A percentile compares a stretch with the other conserved stretches of the same genome.
Conservation (phyloP, 495 filamentous ascomycete species). For the Penicillium soppii region DNA sequence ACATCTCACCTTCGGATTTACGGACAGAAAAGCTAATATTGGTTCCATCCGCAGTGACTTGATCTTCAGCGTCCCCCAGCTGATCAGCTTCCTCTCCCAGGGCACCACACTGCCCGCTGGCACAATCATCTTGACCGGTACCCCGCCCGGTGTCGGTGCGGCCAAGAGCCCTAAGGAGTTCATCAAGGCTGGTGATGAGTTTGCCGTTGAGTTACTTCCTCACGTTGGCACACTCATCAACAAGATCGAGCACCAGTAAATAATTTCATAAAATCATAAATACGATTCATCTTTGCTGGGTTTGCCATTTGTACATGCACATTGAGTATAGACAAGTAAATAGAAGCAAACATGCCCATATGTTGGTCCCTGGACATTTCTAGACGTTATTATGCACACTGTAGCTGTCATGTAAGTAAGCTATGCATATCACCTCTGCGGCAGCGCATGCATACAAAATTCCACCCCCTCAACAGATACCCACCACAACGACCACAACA, state of each 20-base stretch:
- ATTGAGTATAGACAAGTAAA: too few species aligned
- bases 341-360: too few species aligned
- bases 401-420: too few species aligned
- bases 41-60: slow-evolving; percentile 52
- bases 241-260: slow-evolving; percentile 35
- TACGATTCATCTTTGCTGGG: too few species aligned
- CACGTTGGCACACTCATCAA: slow-evolving; percentile 42
- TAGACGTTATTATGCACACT: too few species aligned
- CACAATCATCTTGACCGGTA: slow-evolving; percentile 83
- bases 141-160: slow-evolving; percentile 53
- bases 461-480: background rate
- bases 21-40: background rate
- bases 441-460: background rate
- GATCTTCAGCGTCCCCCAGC: slow-evolving; percentile 74
- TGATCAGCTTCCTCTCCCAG: slow-evolving; percentile 71
- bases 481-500: background rate
- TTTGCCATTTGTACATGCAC: too few species aligned
- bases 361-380: too few species aligned
- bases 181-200: slow-evolving; percentile 58
- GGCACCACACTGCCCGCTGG: slow-evolving; percentile 79
- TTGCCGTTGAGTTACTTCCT: slow-evolving; percentile 54
- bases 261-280: background rate
- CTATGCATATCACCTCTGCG: background rate
- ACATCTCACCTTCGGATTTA: background rate
- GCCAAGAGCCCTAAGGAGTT: slow-evolving; percentile 57